Evolutionary conservation across 2,329 filamentous ascomycete genomes (phyloP), one percentile per base, ranked within the genome.

Genomic region (Sporothrix euskadiensis): DNA sequence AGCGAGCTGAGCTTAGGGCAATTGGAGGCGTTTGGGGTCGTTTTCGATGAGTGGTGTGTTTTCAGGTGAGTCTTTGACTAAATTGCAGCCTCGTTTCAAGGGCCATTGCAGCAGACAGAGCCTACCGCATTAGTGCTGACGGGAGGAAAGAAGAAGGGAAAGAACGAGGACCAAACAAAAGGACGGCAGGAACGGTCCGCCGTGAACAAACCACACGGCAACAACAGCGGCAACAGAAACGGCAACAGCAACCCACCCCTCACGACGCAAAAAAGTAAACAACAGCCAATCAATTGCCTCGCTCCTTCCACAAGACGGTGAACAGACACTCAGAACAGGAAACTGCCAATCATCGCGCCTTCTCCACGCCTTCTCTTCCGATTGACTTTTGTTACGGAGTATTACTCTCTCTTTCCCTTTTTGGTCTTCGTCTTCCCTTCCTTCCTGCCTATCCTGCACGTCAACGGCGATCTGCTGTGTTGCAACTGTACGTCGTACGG

Each of bases 31-130:
- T 65, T 65, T 26, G 19, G 57, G 16, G 5, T 16, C 16, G 47
- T 52, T 52, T n/a, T 52, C n/a, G n/a, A n/a, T n/a, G 19, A 3
- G 52, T 22, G 22, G 10, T 14, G 0, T n/a, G 3, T 30, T 54
- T 54, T 54, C 52, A 10, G 5, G 9, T 19, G 57, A 14, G 44
- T 8, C 35, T 35, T 35, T 61, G 19, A 35, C 39, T 35, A 69
- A 56, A 56, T 56, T 69, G 49, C 66, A 39, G 66, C 49, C 30
- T 26, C 16, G 49, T 69, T 56, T 54, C 69, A 71, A 71, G 69
- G 69, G 35, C 69, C 52, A 71, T 32, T 47, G 69, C 52, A 59
- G 22, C 63, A 30, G 32, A 19, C 41, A 30, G 39, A 47, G 39
- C 35, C 39, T n/a, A 26, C 26, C 59, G 19, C 4, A 41, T 44